Evolutionary conservation across 208 protist genomes (phyloP), one percentile per base, ranked within the genome.

Genomic region (Leishmania lainsoni): DNA sequence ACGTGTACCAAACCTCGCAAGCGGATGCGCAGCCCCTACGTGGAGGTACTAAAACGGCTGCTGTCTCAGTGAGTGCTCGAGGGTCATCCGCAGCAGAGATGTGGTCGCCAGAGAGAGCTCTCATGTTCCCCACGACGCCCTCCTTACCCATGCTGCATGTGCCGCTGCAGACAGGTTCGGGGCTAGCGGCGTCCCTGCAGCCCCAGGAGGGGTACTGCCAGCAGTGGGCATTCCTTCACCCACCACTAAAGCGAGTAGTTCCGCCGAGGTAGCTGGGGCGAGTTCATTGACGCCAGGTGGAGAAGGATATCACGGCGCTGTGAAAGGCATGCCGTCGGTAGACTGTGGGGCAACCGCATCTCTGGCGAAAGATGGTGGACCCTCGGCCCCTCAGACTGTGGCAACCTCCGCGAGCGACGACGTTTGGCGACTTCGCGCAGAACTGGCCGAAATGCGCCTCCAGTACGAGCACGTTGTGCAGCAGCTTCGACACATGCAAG

Each of bases 391-490:
- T 54, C 69, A 48, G 56, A 5, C 74, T 32, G 1, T 29, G 22
- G 2, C 52, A 5, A 20, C 22, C 20, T 59, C 39, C n/a, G 63
- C 2, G 17, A 45, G 12, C 22, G 76, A 79, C 9, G 83, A 86
- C 58, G 81, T 83, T 51, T 3, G 45, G 68, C 75, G 63, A 68
- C 84, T 87, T 59, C 76, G 78, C 12, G 63, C 39, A 10, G 79
- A 87, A 61, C 66, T 87, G 68, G 68, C 71, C 17, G 61, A 51
- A 32, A 74, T 86, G 70, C 85, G 78, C 4, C 52, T 56, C 10
- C 78, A 86, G 56, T 86, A 86, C 78, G 77, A 51, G 9, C 5
- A 54, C 5, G 78, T 82, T 20, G 32, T 82, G 26, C 72, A 79
- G 9, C 82, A 86, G 5, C 61, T 86, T n/a, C 76, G 45, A 1